Evolutionary conservation across 495 filamentous ascomycete species (phyloP), one percentile per base, ranked within the genome.

Genomic region (Penicillium egyptiacum): DNA sequence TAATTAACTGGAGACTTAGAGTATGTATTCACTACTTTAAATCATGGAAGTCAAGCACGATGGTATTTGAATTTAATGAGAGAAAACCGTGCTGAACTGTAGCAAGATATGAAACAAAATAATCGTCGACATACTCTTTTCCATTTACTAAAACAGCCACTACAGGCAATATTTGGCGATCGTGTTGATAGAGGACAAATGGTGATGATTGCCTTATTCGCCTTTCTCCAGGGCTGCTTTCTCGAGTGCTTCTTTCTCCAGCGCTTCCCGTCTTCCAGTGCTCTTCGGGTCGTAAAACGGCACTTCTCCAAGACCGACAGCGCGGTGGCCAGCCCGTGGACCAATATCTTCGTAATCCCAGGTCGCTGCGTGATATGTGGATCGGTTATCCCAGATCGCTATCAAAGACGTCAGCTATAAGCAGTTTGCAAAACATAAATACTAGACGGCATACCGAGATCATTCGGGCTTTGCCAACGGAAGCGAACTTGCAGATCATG

Each of bases 341-440:
- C 84, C 88, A 37, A 85, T 63, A 0, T 71, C 80, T 6, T 78
- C 76, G 69, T 85, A 89, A 65, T 92, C 89, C 43, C 78, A 84
- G 2, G 88, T 92, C 0, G 87, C 87, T 8, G 82, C 79, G 60
- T 92, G 88, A 67, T 84, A 90, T 1, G 81, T 79, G 40, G 79
- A 82, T 7, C 88, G 72, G 58, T 92, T 91, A 66, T 92, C 89
- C 89, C 89, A 93, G 59, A 93, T 90, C 0, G 88, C 88, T 72
- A 52, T 20, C 17, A 12, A 2, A n/a, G 47, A 17, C 5, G 31
- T 50, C 31, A 60, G 52, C 26, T 28, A 17, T 16, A 31, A 44
- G 4, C 26, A 28, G 26, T 28, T 7, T 28, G 14, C 3, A n/a
- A 22, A 35, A 26, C 19, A 48, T 26, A 22, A 14, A 23, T 17